Evolutionary conservation across 2,329 filamentous ascomycete species (phyloP).

Genomic region (Phialophora verrucosa): DNA sequence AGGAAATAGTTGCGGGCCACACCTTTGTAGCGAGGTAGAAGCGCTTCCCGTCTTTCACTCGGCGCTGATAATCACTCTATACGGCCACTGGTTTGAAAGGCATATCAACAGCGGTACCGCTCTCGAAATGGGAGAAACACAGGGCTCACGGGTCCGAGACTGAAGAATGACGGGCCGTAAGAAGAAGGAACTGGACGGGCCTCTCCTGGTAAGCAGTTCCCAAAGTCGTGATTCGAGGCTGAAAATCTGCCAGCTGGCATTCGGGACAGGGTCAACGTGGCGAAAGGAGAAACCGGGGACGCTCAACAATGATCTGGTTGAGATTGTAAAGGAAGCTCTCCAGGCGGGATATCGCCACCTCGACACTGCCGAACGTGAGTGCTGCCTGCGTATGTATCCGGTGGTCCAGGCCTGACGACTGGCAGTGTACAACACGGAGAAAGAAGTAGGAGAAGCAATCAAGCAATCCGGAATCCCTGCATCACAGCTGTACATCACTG

Average conservation of each 20-base stretch:
- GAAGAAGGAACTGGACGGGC: slow-evolving; percentile 2
- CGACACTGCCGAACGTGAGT: slow-evolving; percentile 18
- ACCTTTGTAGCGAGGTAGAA: no score
- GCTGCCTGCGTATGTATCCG: no score
- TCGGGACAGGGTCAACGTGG: slow-evolving; percentile 20
- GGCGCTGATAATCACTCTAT: no score
- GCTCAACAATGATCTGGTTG: slow-evolving; percentile 10
- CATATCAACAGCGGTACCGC: not conserved
- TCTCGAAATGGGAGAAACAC: not conserved
- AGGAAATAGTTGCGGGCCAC: not conserved
- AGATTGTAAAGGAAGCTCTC: slow-evolving; percentile 18
- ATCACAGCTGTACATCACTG: slow-evolving; percentile 68
- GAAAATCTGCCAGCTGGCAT: slow-evolving; percentile 9
- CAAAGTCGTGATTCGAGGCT: not conserved
- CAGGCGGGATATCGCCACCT: slow-evolving; percentile 16
- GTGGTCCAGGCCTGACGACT: not conserved
- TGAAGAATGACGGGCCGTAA: slow-evolving; percentile 5
- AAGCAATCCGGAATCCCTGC: slow-evolving; percentile 63
- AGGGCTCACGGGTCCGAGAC: not conserved
- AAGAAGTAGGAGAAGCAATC: slow-evolving; percentile 68
- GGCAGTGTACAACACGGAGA: slow-evolving; percentile 63
- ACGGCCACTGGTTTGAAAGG: not conserved
- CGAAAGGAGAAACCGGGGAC: slow-evolving; percentile 8
- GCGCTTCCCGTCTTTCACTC: no score
- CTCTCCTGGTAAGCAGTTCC: slow-evolving; percentile 5